Base-by-base conservation (phyloP, 108 stramenopile species). In the Fragilaria crotonensis region DNA sequence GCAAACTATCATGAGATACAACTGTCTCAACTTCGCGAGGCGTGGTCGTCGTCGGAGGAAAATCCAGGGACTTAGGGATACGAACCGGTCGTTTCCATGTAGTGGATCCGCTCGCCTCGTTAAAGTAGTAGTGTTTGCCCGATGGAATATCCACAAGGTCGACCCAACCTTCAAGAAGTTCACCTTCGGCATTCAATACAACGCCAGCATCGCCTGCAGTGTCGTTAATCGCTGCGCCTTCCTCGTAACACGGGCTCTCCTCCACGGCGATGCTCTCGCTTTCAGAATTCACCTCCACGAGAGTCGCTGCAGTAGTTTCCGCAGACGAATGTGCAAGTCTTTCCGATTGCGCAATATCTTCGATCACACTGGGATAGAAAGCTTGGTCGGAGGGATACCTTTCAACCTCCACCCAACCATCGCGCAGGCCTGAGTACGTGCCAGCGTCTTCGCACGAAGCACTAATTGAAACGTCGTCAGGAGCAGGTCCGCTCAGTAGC, bases 111-210 rank as follows among this genome's bases (percentile, higher is more conserved):
- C 62, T 60, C 18, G 28, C 46, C 2, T 62, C 68, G 49, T 84
- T 82, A 27, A 47, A 77, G 48, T 69, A 84, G 52, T 84, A 84
- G 3, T 54, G 33, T 48, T 73, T 46, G 0, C 81, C 80, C 0
- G 60, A 66, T 23, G 51, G 32, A 32, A 62, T 62, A 32, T 73
- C 77, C 4, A 58, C 22, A 29, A 60, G 31, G 23, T 67, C 64
- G n/a, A 75, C 54, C 83, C 83, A 85, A 25, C 73, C 79, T 5
- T 23, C 7, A 1, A 65, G 72, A 9, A 81, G 25, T 21, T 52
- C 51, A 30, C 21, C 9, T 48, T 57, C 32, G 46, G 32, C 60
- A 23, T 54, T 60, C 5, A 11, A 21, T 21, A 45, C 41, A 22
- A 4, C 41, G 26, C 44, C 47, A 17, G 11, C 45, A 36, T 60